Base-by-base conservation (phyloP, 306 rosid species). In the Cicer judaicum region DNA sequence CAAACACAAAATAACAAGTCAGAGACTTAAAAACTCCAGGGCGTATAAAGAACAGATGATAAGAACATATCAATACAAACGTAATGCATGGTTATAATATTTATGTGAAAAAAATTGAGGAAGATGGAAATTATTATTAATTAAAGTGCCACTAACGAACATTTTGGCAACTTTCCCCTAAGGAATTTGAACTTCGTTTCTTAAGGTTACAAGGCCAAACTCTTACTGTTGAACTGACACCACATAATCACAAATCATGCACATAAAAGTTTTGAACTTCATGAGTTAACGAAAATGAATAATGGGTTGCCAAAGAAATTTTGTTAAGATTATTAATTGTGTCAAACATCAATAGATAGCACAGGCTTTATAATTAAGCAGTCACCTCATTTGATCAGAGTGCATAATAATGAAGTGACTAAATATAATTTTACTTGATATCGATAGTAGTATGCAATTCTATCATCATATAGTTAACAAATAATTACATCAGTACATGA, bases 1-100 rank as follows among this genome's bases (percentile, higher is more conserved):
- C 64, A 72, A 78, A 73, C 71, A 76, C 53, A 82, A 75, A 73
- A 72, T 10, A 74, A 38, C 74, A 70, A 75, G 69, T 77, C 82
- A 84, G 77, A 49, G 56, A 63, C 60, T 14, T 29, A 49, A 11
- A 34, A 73, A 34, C 44, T 29, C 47, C 47, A 34, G 76, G 39
- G 24, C 44, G 12, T 19, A 47, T 19, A 49, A 67, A 75, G 38
- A 68, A 42, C 21, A 62, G 41, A 48, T 39, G 47, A 75, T 41
- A 21, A 40, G 56, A 62, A 61, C 72, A 38, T 41, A 11, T 7
- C 55, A n/a, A 70, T 67, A 55, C 46, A 41, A 2, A 38, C 24
- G 60, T 39, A 60, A 66, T 53, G 68, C 73, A 16, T 42, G 60
- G 19, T 55, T 70, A 43, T 19, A 77, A 55, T 73, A 39, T 43